Conservation (phyloP, 2,329 filamentous ascomycete species). For the Cladophialophora carrionii region DNA sequence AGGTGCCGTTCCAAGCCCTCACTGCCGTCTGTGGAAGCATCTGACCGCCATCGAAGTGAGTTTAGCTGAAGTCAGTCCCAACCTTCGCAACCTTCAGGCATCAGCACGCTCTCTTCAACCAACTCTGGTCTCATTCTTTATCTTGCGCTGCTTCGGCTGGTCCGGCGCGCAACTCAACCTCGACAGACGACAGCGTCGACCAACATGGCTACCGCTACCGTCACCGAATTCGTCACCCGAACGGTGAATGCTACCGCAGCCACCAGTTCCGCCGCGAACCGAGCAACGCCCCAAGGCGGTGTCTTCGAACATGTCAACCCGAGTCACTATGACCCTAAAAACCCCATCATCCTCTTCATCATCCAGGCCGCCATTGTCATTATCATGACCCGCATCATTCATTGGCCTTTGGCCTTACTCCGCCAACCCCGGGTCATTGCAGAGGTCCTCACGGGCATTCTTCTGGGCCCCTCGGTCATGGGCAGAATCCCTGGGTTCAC, state of each 20-base stretch:
- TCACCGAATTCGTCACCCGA: slow-evolving; percentile 34
- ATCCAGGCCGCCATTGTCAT: slow-evolving; percentile 75
- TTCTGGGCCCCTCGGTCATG: slow-evolving; percentile 86
- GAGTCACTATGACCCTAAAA: slow-evolving; percentile 67
- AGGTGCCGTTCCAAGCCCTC: not conserved
- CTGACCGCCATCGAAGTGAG: slow-evolving; percentile 5
- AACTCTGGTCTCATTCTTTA: not conserved
- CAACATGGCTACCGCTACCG: slow-evolving; percentile 34
- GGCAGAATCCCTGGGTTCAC: slow-evolving; percentile 81
- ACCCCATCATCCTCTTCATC: slow-evolving; percentile 76
- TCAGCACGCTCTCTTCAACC: slow-evolving; percentile 8
- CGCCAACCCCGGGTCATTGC: slow-evolving; percentile 82
- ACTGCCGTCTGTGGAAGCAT: slow-evolving; percentile 1
- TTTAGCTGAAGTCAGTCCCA: not conserved
- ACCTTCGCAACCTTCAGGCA: not conserved
- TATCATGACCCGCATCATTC: slow-evolving; percentile 71
- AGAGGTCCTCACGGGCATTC: slow-evolving; percentile 80
- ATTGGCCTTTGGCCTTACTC: slow-evolving; percentile 75
- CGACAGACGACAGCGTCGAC: not conserved
- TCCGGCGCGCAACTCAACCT: not conserved
- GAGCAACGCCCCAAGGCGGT: slow-evolving; percentile 63
- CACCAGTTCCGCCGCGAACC: slow-evolving; percentile 39
- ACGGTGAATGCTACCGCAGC: slow-evolving; percentile 32
- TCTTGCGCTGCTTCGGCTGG: not conserved
- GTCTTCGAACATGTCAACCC: slow-evolving; percentile 73